A percentile compares a stretch with the other conserved stretches of the same genome.
Conservation (phyloP, 2,329 filamentous ascomycete species). For the Fusarium begoniae region DNA sequence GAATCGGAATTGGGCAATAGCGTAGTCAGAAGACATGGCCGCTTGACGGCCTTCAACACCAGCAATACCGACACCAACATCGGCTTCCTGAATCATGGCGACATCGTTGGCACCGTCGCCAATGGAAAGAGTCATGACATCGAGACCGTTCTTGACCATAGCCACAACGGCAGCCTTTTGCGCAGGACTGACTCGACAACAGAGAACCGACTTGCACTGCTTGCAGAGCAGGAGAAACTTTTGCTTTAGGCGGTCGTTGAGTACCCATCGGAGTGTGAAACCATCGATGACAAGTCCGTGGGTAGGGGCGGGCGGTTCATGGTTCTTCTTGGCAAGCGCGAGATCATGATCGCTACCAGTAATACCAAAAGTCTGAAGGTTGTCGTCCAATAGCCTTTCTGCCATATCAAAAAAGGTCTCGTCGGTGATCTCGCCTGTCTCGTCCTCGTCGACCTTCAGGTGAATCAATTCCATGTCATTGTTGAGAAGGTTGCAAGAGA, state of each 20-base stretch:
- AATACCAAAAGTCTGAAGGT: slow-evolving; percentile 77
- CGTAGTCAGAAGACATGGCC: slow-evolving; percentile 96
- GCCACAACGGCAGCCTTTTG: slow-evolving; percentile 97
- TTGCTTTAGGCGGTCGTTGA: slow-evolving; percentile 83
- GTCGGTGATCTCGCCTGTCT: slow-evolving; percentile 58
- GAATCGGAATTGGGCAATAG: slow-evolving; percentile 93
- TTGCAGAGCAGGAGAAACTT: slow-evolving; percentile 97
- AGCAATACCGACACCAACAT: slow-evolving; percentile 95
- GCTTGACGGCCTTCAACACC: slow-evolving; percentile 92
- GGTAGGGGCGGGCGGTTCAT: slow-evolving; percentile 85
- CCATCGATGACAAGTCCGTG: slow-evolving; percentile 96
- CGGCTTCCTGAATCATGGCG: slow-evolving; percentile 96
- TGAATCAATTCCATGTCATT: slow-evolving; percentile 98
- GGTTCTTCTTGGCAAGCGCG: slow-evolving; percentile 78
- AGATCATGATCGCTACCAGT: slow-evolving; percentile 89
- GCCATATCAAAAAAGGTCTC: slow-evolving; percentile 65
- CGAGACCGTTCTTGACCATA: slow-evolving; percentile 93
- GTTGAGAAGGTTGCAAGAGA: slow-evolving; percentile 96
- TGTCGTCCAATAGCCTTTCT: slow-evolving; percentile 76
- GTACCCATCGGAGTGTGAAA: slow-evolving; percentile 87
- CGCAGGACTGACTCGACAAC: slow-evolving; percentile 94
- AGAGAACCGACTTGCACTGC: slow-evolving; percentile 94
- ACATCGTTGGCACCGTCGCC: slow-evolving; percentile 96
- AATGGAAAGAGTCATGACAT: slow-evolving; percentile 95
- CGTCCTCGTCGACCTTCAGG: slow-evolving; percentile 83